phyloP scores from a whole-genome alignment of 2,329 filamentous ascomycete genomes.

The Cadophora gregata region DNA sequence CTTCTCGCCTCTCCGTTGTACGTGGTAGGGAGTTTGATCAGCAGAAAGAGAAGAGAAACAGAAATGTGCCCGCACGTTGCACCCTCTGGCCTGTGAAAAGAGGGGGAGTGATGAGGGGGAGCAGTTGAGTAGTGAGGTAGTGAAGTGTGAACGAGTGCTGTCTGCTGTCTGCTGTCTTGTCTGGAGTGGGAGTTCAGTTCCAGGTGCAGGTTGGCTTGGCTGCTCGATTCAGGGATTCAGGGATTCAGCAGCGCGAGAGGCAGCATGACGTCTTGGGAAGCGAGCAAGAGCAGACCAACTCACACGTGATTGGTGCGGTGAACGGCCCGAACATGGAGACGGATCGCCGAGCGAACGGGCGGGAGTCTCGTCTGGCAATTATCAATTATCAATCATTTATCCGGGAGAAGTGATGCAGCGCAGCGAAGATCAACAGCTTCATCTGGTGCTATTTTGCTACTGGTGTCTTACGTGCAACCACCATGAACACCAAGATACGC shows the following conservation, averaged over 20 bases:
- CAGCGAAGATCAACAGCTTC: neutral
- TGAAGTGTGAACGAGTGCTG: too few species aligned
- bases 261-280: constrained; percentile 11
- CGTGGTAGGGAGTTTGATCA: neutral
- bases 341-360: neutral
- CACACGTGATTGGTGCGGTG: constrained; percentile 12
- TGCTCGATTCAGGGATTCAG: neutral
- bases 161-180: neutral
- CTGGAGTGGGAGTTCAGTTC: neutral
- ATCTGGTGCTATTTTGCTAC: neutral
- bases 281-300: neutral
- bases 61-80: constrained; percentile 12
- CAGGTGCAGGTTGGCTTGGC: neutral
- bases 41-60: neutral
- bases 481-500: constrained; percentile 8
- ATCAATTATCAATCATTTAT: neutral
- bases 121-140: neutral
- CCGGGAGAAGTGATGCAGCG: neutral
- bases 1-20: neutral
- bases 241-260: neutral
- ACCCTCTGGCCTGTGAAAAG: constrained; percentile 13
- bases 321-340: neutral
- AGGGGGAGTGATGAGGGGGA: neutral
- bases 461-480: constrained; percentile 1
- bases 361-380: neutral